Conservation (phyloP, 164 flowering plant genomes). For the Umbilicus rupestris region DNA sequence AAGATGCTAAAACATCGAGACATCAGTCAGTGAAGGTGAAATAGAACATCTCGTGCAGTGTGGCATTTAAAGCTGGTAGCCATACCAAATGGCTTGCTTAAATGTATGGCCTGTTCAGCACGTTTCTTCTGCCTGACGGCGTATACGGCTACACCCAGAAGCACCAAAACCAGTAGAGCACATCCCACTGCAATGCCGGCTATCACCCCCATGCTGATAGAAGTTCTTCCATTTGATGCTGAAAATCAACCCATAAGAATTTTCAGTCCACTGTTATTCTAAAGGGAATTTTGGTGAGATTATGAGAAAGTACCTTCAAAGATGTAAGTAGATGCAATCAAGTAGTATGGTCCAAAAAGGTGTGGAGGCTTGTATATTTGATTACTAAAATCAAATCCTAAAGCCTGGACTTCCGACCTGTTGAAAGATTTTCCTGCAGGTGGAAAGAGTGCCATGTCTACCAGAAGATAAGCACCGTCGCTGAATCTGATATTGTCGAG, state of each 20-base stretch:
- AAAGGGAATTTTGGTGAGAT: background rate
- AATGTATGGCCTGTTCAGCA: conserved; percentile 58
- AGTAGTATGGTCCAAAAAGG: conserved; percentile 56
- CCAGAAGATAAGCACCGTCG: conserved; percentile 58
- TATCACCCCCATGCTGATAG: conserved; percentile 28
- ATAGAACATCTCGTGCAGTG: too few species aligned
- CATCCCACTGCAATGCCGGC: conserved; percentile 45
- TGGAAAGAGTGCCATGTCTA: conserved; percentile 69
- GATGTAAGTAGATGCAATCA: conserved; percentile 37
- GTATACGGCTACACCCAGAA: conserved; percentile 44
- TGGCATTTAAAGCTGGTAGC: background rate
- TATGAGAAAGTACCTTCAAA: conserved; percentile 38
- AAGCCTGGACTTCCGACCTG: conserved; percentile 43
- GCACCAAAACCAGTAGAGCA: conserved; percentile 33
- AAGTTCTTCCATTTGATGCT: conserved; percentile 19
- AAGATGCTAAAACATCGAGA: conserved; percentile 42
- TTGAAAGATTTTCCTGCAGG: conserved; percentile 48
- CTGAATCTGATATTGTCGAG: conserved; percentile 64
- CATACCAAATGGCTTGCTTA: conserved; percentile 67
- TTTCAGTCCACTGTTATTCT: conserved; percentile 12
- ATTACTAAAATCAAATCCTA: conserved; percentile 53
- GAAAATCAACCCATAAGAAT: conserved; percentile 14
- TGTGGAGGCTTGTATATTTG: conserved; percentile 61
- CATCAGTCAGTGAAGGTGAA: background rate
- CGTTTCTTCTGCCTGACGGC: conserved; percentile 65